Conservation (phyloP, 805 yeast species). For the Spencermartinsiella europaea region DNA sequence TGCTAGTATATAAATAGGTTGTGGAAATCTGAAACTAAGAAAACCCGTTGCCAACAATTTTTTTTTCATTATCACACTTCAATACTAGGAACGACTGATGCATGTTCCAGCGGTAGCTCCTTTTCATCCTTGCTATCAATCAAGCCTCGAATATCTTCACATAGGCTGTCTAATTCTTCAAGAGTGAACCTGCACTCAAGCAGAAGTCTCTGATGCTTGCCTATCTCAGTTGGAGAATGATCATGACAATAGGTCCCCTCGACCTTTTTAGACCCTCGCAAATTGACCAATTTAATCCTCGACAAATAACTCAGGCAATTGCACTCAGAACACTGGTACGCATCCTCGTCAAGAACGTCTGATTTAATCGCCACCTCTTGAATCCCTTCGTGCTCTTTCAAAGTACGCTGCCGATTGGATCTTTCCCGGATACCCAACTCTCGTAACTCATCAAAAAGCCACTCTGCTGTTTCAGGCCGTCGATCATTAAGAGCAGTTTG, state of each 20-base stretch:
- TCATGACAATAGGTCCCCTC: constrained; percentile 13
- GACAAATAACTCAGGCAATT: constrained; percentile 23
- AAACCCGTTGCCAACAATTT: too few species aligned
- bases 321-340: constrained; percentile 21
- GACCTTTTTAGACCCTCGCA: background rate
- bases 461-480: constrained; percentile 18
- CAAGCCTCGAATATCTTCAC: constrained; percentile 1
- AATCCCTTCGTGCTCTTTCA: constrained; percentile 1
- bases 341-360: constrained; percentile 19
- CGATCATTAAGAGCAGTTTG: constrained; percentile 18
- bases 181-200: constrained; percentile 9
- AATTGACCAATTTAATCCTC: constrained; percentile 11
- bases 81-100: too few species aligned
- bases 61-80: too few species aligned
- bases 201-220: background rate
- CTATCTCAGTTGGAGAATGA: constrained; percentile 2
- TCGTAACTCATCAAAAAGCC: constrained; percentile 18
- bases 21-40: too few species aligned
- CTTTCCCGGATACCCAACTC: constrained; percentile 12
- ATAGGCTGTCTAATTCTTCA: constrained; percentile 1
- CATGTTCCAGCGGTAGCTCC: too few species aligned
- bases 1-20: background rate
- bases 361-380: constrained; percentile 2
- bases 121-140: too few species aligned
- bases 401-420: constrained; percentile 2